Base-by-base conservation (phyloP, 805 yeast species). In the Tetrapisispora iriomotensis region DNA sequence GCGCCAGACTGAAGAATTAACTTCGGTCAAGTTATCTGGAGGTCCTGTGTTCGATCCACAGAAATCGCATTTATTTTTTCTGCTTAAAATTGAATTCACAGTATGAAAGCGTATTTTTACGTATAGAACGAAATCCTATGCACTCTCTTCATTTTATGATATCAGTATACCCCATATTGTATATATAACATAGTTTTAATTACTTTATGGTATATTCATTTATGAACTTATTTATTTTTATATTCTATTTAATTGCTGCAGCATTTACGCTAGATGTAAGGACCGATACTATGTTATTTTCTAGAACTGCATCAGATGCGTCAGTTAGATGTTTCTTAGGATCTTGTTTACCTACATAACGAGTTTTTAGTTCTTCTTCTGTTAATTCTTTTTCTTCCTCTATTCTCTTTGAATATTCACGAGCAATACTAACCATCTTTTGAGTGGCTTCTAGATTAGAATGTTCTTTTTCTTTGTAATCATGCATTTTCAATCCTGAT, bases 331-430 rank as follows among this genome's bases (percentile, higher is more conserved):
- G 99, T 68, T 90, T 92, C 77, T 94, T 92, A 30, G 99, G 99
- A 63, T 92, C 98, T 65, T 90, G 96, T 60, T 86, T 88, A 52
- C 99, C 99, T 28, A 92, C 97, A 56, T 90, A 94, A 59, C 98
- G 79, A 7, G 96, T 90, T 63, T 85, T 86, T 50, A 90, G 73
- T 62, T 88, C 92, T 29, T 85, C 95, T 53, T 83, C 94, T 34
- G 77, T 68, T 49, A 92, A 68, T 47, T 84, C 95, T 59, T 82
- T 82, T 61, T 92, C 98, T 63, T 94, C 97, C 50, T 81, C 65
- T 37, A 94, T 88, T 58, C 97, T 76, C 58, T 80, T 81, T 27
- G 90, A 85, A 62, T 92, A 92, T 49, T 79, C 82, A 50, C 79
- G 80, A 12, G 97, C 95, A 48, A 92, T 82, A 62, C 79, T 84